Base-by-base conservation (phyloP, 176 grass and related monocot species). In the Lolium rigidum region DNA sequence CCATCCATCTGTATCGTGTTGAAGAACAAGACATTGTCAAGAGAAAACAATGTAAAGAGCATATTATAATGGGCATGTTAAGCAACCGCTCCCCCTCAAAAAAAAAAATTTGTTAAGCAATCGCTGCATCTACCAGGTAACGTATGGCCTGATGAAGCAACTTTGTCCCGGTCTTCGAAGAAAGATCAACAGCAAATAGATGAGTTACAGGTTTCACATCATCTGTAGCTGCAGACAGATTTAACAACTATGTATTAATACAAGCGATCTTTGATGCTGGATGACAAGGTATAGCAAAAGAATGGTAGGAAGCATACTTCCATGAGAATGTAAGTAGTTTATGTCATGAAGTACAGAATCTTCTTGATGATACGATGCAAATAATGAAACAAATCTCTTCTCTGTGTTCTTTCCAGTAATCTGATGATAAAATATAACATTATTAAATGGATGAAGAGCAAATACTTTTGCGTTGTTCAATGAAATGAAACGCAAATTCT, bases 151-250 rank as follows among this genome's bases (percentile, higher is more conserved):
- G 92, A 77, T 80, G 85, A 88, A 98, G 85, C 90, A 98, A 89
- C 28, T 98, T 94, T 70, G 60, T 89, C 73, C 94, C 97, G 56
- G 65, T 75, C 72, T 80, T 95, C 41, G 92, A 98, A 56, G 91
- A 86, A 88, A 92, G 56, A 92, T 95, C 90, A 86, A 98, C 58
- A 78, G 88, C 90, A 83, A 98, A 87, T 86, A 98, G 94, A 91
- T 98, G 97, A 74, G 97, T 98, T 66, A 98, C 71, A 51, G 94
- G 90, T 74, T 95, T 98, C 51, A 57, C 63, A 81, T 95, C 94
- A 92, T 98, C 92, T 80, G 70, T 70, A 83, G 84, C 97, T 98
- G 86, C 46, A 90, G 44, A 93, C 1, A 90, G 54, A 87, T 89
- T 86, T 63, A 59, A 80, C 10, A 84, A 73, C 28, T 79, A 63